Evolutionary conservation across 2,329 filamentous ascomycete genomes (phyloP), one percentile per base, ranked within the genome.

Genomic region (Lachnellula suecica): DNA sequence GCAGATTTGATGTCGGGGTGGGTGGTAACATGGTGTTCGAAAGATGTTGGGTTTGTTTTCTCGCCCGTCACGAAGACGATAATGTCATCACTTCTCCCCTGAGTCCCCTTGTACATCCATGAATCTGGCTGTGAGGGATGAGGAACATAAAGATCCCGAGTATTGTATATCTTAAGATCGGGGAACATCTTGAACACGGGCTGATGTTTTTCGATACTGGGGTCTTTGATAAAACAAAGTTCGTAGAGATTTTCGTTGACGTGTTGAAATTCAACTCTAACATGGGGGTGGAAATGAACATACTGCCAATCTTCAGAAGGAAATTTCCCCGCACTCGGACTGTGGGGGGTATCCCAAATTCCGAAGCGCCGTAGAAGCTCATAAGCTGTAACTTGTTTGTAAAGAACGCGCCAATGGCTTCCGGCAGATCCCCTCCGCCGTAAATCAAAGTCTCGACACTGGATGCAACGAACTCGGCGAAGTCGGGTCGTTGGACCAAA

Each of bases 1-100:
- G 68, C 67, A 6, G 61, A 56, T 1, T 58, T 50, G 2, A 75
- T 63, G 10, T 66, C 44, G 0, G 70, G 67, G 51, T 74, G 68
- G 1, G 52, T 58, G n/a, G 62, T 59, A 10, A 75, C 64, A 5
- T 65, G 59, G n/a, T 57, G 60, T 51, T 76, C 72, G 63, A 73
- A 68, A 0, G 59, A 57, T 3, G 70, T 56, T 0, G 74, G 74
- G 34, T 75, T 73, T 35, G 73, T 67, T 15, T 31, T 31, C 15
- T 31, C 27, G 9, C 27, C 27, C 9, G 9, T 31, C 9, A 31
- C 15, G 15, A 4, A 31, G 9, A 31, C 27, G 15, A 31, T 31
- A 31, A 31, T 15, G 15, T 31, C 27, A 15, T 31, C 27, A 10
- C 9, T 31, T 15, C 53, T 75, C 75, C 47, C 73, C 71, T 2